Base-by-base conservation (phyloP, 2,329 filamentous ascomycete genomes). In the Paecilomyces sp. region DNA sequence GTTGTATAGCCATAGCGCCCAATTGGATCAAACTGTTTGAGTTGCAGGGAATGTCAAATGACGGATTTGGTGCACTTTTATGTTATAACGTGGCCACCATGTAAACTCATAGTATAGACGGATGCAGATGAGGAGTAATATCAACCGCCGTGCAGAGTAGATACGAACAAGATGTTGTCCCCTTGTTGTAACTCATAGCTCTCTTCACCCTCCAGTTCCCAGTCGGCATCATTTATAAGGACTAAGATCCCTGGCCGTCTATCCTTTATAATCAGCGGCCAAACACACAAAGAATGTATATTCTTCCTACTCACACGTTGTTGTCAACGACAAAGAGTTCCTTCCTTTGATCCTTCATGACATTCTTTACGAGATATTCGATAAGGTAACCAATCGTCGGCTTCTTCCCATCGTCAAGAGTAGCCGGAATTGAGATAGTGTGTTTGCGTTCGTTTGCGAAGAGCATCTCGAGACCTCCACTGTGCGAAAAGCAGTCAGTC, bases 131-230 rank as follows among this genome's bases (percentile, higher is more conserved):
- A 6, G 7, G n/a, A 47, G n/a, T 18, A 18, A 18, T 47, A 18
- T 78, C 78, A 97, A 62, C 94, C 94, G 60, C 94, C 94, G 74
- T 99, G 94, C 62, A 99, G 81, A 18, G 94, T 99, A 62, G 92
- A 97, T 63, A 99, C 92, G 77, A 99, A 99, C 65, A 97, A 81
- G 67, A 99, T 90, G 71, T 90, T 93, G 78, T 99, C 94, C 60
- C 87, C 84, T 62, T 81, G 76, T 76, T 93, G 87, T 60, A 99
- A 78, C 75, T 92, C 88, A 72, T 97, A 97, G 65, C 86, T 83
- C 71, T 94, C 92, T 76, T 97, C 93, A 18, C 92, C 94, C 76
- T 97, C 94, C 12, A 99, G 84, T 75, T 97, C 94, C 94, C 94
- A 99, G 74, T 99, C 94, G 28, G 92, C 91, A 68, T 99, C 94